Evolutionary conservation across 768 basidiomycete species (phyloP).

Genomic region (Serendipita sp.): DNA sequence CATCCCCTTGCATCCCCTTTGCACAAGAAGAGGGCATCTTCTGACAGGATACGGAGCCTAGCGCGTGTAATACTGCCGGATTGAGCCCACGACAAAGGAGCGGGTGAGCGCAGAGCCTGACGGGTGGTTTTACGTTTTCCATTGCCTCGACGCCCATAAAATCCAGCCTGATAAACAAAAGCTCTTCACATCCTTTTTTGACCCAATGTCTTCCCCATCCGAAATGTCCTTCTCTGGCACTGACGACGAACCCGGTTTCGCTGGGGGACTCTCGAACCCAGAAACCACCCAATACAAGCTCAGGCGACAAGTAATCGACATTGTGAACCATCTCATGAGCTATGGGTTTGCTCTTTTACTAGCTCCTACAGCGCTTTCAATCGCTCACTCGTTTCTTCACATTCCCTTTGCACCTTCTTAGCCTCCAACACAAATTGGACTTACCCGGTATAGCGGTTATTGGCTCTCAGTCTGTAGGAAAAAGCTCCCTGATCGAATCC

Average conservation of each 20-base stretch:
- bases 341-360: not conserved
- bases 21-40: too few species aligned
- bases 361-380: not conserved
- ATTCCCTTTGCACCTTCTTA: slow-evolving; percentile 14
- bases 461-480: slow-evolving; percentile 58
- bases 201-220: not conserved
- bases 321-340: not conserved
- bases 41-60: too few species aligned
- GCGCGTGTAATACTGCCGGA: too few species aligned
- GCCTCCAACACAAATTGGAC: slow-evolving; percentile 54
- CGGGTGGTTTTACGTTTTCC: too few species aligned
- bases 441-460: slow-evolving; percentile 59
- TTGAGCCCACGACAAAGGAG: too few species aligned
- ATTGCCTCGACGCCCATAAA: too few species aligned
- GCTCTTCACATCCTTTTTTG: too few species aligned
- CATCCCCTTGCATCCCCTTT: too few species aligned
- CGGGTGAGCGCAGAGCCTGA: too few species aligned
- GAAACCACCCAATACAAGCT: not conserved
- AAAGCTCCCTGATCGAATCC: slow-evolving; percentile 61
- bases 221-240: not conserved
- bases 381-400: not conserved
- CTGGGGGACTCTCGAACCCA: not conserved
- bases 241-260: not conserved
- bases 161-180: too few species aligned
- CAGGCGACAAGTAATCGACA: not conserved